These are phyloP conservation scores for Suhomyces sp. DNA, from an alignment of 805 yeast genomes.

Conservation along the genomic window DNA sequence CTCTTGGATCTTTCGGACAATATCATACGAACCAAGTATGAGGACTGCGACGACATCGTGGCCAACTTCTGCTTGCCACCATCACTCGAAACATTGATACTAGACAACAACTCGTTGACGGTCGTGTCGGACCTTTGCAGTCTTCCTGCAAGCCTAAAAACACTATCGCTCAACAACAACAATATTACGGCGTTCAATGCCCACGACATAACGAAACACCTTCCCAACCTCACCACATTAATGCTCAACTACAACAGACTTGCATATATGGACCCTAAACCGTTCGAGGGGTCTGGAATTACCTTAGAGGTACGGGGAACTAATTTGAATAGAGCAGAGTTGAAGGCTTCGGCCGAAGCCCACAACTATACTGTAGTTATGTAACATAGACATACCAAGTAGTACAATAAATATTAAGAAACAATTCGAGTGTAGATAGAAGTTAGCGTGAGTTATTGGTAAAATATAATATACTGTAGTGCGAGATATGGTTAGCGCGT, in stretches of 20 bases:
- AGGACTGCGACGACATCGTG: slow-evolving; percentile 15
- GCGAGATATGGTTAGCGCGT: too few species aligned
- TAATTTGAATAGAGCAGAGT: not conserved
- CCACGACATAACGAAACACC: not conserved
- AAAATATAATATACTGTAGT: too few species aligned
- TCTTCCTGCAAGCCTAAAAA: slow-evolving; percentile 27
- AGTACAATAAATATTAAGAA: too few species aligned
- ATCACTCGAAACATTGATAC: slow-evolving; percentile 15
- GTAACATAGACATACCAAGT: not conserved
- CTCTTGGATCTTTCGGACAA: slow-evolving; percentile 23
- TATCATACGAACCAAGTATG: slow-evolving; percentile 14
- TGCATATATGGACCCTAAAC: not conserved
- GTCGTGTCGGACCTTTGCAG: slow-evolving; percentile 16
- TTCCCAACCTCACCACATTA: slow-evolving; percentile 9
- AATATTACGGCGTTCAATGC: not conserved
- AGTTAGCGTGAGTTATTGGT: too few species aligned
- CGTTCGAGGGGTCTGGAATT: not conserved
- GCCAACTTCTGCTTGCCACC: slow-evolving; percentile 26
- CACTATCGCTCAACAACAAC: slow-evolving; percentile 17
- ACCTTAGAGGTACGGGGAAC: slow-evolving; percentile 1
- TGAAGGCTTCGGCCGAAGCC: not conserved
- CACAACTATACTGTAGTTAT: not conserved
- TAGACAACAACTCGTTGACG: slow-evolving; percentile 25
- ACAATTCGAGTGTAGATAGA: too few species aligned
- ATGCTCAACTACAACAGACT: not conserved